Evolutionary conservation across 768 basidiomycete genomes (phyloP), one percentile per base, ranked within the genome.

Genomic region (Mycena indigotica): DNA sequence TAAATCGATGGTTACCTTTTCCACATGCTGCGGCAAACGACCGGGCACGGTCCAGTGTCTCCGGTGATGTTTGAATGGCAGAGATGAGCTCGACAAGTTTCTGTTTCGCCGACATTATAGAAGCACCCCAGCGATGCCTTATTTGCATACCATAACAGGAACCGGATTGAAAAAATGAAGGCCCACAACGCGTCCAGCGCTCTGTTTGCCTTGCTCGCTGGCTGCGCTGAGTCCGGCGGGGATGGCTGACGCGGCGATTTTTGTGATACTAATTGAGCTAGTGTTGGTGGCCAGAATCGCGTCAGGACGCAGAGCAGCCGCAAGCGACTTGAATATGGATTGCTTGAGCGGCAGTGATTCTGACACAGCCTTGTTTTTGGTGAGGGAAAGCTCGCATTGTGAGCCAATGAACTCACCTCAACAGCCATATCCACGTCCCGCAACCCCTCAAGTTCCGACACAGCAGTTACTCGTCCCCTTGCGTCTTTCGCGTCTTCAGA

Each of bases 131-230:
- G 23, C 32, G n/a, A 24, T 17, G 23, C 24, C 12, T 23, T 40
- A 30, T 17, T 13, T 46, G 63, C 83, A 50, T 67, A 92, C 91
- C 95, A 97, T 97, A 28, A 96, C 91, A 2, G 95, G 95, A 3
- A 97, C 95, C 3, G 95, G 95, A 67, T 98, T 96, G 77, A 97
- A 96, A 78, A 95, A 97, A 70, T 96, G 94, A 39, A 96, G 76
- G 13, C 88, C 94, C 50, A 97, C 91, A 38, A 95, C 93, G 45
- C 93, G 81, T 44, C 84, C 78, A 3, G 94, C 83, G 56, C 77
- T 83, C 58, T 73, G 74, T 70, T 80, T 84, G 5, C 88, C 91
- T 63, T 81, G 79, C 30, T 81, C 83, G 60, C 85, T 88, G 5
- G 87, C 77, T 17, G 87, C 75, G 53, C 75, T 77, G 39, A 78